phyloP scores from a whole-genome alignment of 345 rosid species.

The Sisymbrium altissimum region DNA sequence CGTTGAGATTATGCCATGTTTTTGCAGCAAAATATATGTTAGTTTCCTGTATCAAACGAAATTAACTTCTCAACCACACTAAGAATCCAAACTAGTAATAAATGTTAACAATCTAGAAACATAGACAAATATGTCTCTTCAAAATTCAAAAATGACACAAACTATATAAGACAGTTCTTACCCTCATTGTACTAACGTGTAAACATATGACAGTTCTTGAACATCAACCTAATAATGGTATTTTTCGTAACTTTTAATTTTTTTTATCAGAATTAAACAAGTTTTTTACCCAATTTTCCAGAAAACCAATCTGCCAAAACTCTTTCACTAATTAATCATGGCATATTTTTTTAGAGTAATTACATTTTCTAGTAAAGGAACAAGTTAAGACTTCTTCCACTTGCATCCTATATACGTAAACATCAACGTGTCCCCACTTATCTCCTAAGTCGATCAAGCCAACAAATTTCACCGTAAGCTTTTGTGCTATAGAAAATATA shows the following conservation, averaged over 20 bases:
- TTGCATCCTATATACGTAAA: neutral
- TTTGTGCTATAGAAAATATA: neutral
- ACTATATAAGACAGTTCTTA: neutral
- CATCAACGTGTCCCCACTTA: constrained; percentile 15
- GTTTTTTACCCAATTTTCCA: neutral
- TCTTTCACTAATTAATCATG: neutral
- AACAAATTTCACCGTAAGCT: neutral
- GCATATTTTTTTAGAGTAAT: neutral
- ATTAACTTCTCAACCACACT: neutral
- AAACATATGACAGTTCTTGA: neutral
- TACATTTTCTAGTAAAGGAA: neutral
- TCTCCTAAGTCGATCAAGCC: neutral
- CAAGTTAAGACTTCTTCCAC: neutral
- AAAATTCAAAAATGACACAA: neutral
- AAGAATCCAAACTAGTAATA: neutral
- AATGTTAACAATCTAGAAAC: neutral
- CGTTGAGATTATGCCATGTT: constrained; percentile 15
- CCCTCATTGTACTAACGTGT: neutral
- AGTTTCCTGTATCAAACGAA: neutral
- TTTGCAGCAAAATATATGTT: neutral
- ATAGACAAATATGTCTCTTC: neutral
- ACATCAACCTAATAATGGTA: neutral
- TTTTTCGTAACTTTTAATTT: neutral
- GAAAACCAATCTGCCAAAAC: neutral
- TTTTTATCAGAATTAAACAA: neutral